These are phyloP conservation scores for Pleurostoma richardsiae DNA, from an alignment of 2,329 filamentous ascomycete species.

Conservation along the genomic window DNA sequence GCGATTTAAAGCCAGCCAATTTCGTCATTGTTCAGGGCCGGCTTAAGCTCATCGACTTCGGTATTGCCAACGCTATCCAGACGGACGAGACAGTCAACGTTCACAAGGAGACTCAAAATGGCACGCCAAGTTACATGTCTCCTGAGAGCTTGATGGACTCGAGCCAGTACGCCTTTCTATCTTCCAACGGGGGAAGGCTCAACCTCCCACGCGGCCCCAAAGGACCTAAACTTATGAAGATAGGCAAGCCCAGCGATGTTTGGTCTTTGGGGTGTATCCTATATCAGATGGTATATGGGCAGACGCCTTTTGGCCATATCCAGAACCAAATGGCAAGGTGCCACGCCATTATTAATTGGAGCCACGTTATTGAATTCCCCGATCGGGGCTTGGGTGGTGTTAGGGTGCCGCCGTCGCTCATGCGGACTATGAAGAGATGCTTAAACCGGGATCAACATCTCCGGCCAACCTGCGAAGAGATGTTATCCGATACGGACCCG, in stretches of 20 bases:
- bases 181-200: conserved; percentile 31
- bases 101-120: conserved; percentile 90
- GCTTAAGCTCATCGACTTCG: conserved; percentile 96
- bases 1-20: conserved; percentile 94
- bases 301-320: conserved; percentile 92
- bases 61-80: conserved; percentile 95
- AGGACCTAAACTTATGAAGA: conserved; percentile 77
- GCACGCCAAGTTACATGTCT: conserved; percentile 98
- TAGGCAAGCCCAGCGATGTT: conserved; percentile 92
- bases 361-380: conserved; percentile 68
- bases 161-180: conserved; percentile 45
- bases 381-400: conserved; percentile 62
- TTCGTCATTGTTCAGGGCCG: conserved; percentile 89
- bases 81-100: conserved; percentile 95
- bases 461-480: conserved; percentile 59
- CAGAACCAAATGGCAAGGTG: conserved; percentile 81
- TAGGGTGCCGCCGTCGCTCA: conserved; percentile 51
- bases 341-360: conserved; percentile 78
- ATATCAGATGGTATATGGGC: conserved; percentile 97
- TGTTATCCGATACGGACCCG: conserved; percentile 53
- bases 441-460: conserved; percentile 57
- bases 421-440: conserved; percentile 59
- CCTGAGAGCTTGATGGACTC: conserved; percentile 89
- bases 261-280: conserved; percentile 96
- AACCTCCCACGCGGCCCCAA: conserved; percentile 19